Evolutionary conservation across 2,329 filamentous ascomycete genomes (phyloP).

Genomic region (Fusarium decemcellulare): DNA sequence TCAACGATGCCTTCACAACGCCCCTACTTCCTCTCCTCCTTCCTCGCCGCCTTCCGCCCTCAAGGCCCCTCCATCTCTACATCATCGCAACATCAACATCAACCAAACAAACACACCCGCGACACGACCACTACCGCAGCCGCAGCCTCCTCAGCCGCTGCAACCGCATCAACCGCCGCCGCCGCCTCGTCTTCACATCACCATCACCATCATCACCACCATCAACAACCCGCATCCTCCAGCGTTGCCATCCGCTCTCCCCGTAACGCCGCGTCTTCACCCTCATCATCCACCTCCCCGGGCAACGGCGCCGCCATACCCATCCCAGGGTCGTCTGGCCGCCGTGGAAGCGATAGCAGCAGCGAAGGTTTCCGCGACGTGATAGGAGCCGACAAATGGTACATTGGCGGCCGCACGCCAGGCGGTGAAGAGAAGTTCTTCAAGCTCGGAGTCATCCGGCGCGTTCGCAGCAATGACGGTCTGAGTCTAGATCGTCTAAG

Average conservation of each 20-base stretch:
- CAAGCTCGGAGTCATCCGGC: constrained; percentile 81
- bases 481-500: constrained; percentile 83
- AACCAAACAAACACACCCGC: constrained; percentile 55
- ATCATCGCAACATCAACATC: constrained; percentile 45
- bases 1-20: constrained; percentile 65
- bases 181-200: constrained; percentile 40
- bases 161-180: constrained; percentile 41
- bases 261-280: constrained; percentile 39
- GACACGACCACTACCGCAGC: constrained; percentile 41
- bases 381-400: constrained; percentile 82
- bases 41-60: constrained; percentile 68
- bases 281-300: constrained; percentile 32
- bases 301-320: constrained; percentile 54
- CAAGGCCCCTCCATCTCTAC: constrained; percentile 56
- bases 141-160: constrained; percentile 40
- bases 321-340: constrained; percentile 57
- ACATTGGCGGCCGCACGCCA: constrained; percentile 83
- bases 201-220: constrained; percentile 39
- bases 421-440: constrained; percentile 86
- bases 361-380: constrained; percentile 83
- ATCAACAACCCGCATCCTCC: constrained; percentile 44
- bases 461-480: constrained; percentile 80
- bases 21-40: constrained; percentile 69
- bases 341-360: constrained; percentile 81
- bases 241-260: constrained; percentile 50